These are phyloP conservation scores for Penium margaritaceum DNA, from an alignment of 139 green algal genomes.

Conservation along the genomic window DNA sequence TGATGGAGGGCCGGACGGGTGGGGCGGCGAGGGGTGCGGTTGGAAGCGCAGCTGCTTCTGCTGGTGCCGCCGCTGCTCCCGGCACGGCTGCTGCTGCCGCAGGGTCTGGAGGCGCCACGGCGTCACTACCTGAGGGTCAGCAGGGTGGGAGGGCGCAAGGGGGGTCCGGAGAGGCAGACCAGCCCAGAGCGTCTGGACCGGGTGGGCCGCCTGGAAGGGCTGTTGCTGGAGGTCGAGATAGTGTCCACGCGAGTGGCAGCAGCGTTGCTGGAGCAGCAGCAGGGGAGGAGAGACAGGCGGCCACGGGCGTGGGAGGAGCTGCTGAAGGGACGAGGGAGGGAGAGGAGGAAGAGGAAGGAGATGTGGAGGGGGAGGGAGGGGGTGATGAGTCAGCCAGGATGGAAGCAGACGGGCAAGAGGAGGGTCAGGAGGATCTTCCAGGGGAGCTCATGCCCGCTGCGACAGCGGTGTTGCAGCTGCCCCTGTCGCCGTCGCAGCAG, in stretches of 20 bases:
- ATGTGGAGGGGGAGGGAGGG: background rate
- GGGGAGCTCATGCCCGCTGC: too few relatives aligned
- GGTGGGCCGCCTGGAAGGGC: too few relatives aligned
- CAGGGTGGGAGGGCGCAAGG: too few relatives aligned
- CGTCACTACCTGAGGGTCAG: too few relatives aligned
- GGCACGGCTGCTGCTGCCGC: background rate
- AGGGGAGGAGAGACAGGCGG: background rate
- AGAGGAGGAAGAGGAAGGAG: background rate
- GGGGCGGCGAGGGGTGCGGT: background rate
- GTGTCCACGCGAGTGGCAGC: too few relatives aligned
- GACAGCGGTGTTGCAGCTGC: too few relatives aligned
- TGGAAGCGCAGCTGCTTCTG: background rate
- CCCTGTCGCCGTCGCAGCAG: too few relatives aligned
- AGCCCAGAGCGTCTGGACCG: too few relatives aligned
- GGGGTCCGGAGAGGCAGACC: too few relatives aligned
- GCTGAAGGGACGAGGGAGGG: background rate
- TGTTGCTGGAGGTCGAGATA: too few relatives aligned
- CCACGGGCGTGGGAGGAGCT: background rate
- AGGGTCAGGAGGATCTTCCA: background rate
- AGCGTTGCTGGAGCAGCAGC: background rate
- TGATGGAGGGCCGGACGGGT: slow-evolving; percentile 13
- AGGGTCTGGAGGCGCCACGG: too few relatives aligned
- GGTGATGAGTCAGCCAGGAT: background rate
- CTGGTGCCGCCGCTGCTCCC: background rate
- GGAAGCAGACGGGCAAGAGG: background rate